Evolutionary conservation across 139 green algal species (phyloP).

Genomic region (Volvox africanus): DNA sequence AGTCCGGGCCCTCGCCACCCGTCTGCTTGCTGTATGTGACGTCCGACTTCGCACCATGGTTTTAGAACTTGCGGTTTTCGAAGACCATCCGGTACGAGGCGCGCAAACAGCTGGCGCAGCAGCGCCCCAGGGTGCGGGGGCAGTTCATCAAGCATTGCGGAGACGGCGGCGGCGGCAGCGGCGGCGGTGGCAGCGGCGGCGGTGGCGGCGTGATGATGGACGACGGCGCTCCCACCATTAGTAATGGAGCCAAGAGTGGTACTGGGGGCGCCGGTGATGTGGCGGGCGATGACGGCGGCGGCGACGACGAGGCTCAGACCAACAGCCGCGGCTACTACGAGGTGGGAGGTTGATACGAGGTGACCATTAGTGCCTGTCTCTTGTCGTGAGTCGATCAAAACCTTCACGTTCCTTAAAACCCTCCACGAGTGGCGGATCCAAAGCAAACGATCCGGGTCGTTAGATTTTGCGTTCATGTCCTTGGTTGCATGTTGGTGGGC

Average conservation of each 20-base stretch:
- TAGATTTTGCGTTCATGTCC: too few species aligned
- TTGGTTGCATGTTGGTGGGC: too few species aligned
- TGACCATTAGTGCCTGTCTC: too few species aligned
- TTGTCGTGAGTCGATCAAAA: too few species aligned
- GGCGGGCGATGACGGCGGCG: neutral
- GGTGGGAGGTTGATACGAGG: too few species aligned
- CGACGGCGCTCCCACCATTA: slow-evolving; percentile 1
- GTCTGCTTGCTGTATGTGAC: too few species aligned
- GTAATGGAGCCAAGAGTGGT: slow-evolving; percentile 44
- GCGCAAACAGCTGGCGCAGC: slow-evolving; percentile 75
- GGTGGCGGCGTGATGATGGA: neutral
- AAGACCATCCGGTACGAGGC: slow-evolving; percentile 82
- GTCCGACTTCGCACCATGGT: neutral
- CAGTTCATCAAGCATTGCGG: slow-evolving; percentile 71
- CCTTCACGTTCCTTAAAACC: too few species aligned
- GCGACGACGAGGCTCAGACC: slow-evolving; percentile 41
- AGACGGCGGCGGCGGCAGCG: neutral
- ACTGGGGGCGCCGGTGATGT: slow-evolving; percentile 1
- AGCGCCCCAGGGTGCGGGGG: slow-evolving; percentile 70
- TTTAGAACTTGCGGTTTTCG: slow-evolving; percentile 69
- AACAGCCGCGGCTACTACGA: slow-evolving; percentile 47
- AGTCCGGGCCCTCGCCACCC: too few species aligned
- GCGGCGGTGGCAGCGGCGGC: neutral
- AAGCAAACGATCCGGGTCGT: too few species aligned
- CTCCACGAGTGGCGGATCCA: too few species aligned